A percentile compares a stretch with the other conserved stretches of the same genome.
These are phyloP conservation scores for Corchorus olitorius DNA, from an alignment of 345 rosid species.

Conservation along the genomic window DNA sequence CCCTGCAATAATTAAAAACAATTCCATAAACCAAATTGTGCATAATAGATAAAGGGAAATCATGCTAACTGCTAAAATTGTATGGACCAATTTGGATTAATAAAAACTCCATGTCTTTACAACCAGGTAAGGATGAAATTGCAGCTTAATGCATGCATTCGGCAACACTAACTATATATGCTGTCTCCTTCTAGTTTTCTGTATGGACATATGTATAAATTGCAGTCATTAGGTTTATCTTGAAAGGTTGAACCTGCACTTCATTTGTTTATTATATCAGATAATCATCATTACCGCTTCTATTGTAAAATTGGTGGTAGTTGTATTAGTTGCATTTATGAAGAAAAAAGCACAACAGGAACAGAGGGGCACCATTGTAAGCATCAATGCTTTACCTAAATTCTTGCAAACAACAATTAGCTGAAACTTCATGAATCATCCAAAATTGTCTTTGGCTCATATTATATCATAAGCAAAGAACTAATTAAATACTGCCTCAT, in stretches of 20 bases:
- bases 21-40: background rate
- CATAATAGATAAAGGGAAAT: background rate
- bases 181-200: background rate
- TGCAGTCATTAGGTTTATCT: background rate
- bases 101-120: background rate
- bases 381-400: background rate
- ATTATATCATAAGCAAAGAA: too few relatives aligned
- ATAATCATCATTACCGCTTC: background rate
- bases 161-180: background rate
- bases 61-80: background rate
- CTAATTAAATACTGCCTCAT: too few relatives aligned
- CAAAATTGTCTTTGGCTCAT: background rate
- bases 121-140: background rate
- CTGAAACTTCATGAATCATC: background rate
- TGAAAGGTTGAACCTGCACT: background rate
- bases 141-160: background rate
- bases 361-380: background rate
- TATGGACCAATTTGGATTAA: background rate
- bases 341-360: background rate
- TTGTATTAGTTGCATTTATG: background rate
- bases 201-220: background rate
- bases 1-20: slow-evolving; percentile 55
- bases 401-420: background rate
- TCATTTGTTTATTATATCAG: background rate
- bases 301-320: background rate